Conservation (phyloP, 768 basidiomycete genomes). For the Cystoderma amianthinum region DNA sequence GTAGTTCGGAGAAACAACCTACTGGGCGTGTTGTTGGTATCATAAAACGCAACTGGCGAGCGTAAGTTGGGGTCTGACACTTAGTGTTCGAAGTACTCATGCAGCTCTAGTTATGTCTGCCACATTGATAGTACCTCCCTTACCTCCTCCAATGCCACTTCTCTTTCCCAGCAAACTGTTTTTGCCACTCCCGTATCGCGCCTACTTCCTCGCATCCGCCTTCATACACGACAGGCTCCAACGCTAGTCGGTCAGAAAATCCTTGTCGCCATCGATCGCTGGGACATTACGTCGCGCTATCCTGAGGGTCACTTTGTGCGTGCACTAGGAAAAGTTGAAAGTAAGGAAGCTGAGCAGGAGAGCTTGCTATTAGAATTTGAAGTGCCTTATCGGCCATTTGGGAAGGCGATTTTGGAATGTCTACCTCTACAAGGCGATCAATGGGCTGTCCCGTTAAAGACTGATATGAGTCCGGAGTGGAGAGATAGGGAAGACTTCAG, state of each 20-base stretch:
- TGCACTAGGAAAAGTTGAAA: conserved; percentile 83
- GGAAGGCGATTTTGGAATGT: conserved; percentile 90
- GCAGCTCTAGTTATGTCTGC: conserved; percentile 84
- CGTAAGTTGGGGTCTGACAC: conserved; percentile 51
- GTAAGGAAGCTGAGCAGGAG: conserved; percentile 95
- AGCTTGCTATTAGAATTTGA: conserved; percentile 91
- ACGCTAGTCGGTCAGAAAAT: conserved; percentile 88
- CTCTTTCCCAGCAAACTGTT: conserved; percentile 82
- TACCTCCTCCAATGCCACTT: conserved; percentile 69
- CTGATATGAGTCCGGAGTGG: conserved; percentile 45
- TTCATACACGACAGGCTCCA: conserved; percentile 93
- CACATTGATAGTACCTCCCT: conserved; percentile 90
- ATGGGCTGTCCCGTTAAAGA: conserved; percentile 89
- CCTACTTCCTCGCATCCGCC: conserved; percentile 85
- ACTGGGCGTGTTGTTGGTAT: conserved; percentile 90
- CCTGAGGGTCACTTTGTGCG: conserved; percentile 98
- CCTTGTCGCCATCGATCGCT: conserved; percentile 89
- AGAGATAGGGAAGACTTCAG: conserved; percentile 82
- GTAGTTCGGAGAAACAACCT: conserved; percentile 63
- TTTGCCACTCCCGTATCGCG: conserved; percentile 93
- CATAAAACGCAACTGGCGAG: conserved; percentile 93
- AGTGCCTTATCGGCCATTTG: conserved; percentile 93
- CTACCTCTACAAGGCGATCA: conserved; percentile 82
- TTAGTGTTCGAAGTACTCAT: background rate
- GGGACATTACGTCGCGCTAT: conserved; percentile 83